These are phyloP conservation scores for Penicillium sp. DNA, from an alignment of 2,329 filamentous ascomycete species.

Conservation along the genomic window DNA sequence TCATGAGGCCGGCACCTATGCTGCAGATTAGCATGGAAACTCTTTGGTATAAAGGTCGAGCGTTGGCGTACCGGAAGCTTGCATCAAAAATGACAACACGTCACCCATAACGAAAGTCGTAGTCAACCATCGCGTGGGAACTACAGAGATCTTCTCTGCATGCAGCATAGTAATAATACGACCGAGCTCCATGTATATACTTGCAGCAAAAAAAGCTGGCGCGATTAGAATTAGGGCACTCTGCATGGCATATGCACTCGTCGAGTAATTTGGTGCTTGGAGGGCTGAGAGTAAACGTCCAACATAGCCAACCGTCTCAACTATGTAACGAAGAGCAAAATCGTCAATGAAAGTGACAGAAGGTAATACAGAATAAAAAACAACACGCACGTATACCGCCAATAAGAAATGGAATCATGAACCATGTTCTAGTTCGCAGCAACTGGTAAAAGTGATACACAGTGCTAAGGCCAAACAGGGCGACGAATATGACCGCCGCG, in stretches of 20 bases:
- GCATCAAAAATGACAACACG: conserved; percentile 31
- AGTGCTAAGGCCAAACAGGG: conserved; percentile 45
- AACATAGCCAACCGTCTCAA: conserved; percentile 2
- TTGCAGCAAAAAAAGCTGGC: conserved; percentile 34
- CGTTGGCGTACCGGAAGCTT: conserved; percentile 21
- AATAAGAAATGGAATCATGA: conserved; percentile 39
- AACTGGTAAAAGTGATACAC: conserved; percentile 40
- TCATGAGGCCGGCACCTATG: conserved; percentile 7
- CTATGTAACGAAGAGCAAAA: neutral
- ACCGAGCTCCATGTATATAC: conserved; percentile 32
- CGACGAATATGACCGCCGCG: conserved; percentile 44
- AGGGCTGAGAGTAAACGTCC: neutral
- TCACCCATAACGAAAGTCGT: conserved; percentile 31
- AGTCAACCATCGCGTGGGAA: conserved; percentile 28
- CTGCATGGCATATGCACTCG: conserved; percentile 5
- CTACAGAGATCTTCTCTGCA: conserved; percentile 25
- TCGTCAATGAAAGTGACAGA: neutral
- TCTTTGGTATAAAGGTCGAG: too few species aligned
- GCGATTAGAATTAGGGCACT: conserved; percentile 25
- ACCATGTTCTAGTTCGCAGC: conserved; percentile 45
- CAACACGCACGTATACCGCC: conserved; percentile 35
- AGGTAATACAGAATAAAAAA: neutral
- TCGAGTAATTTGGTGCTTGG: neutral
- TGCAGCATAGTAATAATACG: conserved; percentile 27
- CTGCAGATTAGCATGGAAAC: too few species aligned